phyloP scores from a whole-genome alignment of 2,329 filamentous ascomycete genomes.

The Epichloe gansuensis region DNA sequence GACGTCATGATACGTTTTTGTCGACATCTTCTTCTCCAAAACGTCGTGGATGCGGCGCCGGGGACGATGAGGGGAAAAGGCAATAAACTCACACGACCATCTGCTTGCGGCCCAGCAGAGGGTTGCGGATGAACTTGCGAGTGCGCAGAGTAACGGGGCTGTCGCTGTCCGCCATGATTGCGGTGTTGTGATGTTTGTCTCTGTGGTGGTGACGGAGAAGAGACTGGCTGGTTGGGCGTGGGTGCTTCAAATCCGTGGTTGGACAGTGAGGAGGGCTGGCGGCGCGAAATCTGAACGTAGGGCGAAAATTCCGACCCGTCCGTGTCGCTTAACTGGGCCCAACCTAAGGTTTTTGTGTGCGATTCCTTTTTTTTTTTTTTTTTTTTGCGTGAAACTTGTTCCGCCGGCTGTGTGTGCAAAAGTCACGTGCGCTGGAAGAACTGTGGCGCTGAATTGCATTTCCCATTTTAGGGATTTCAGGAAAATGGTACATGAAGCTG shows the following conservation, averaged over 20 bases:
- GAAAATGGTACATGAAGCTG: not conserved
- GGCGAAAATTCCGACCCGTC: constrained; percentile 24
- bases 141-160: constrained; percentile 77
- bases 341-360: constrained; percentile 27
- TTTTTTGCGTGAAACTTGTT: not conserved
- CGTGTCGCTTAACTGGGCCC: constrained; percentile 32
- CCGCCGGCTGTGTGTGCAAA: not conserved
- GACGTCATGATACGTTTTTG: not conserved
- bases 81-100: constrained; percentile 85
- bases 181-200: constrained; percentile 29
- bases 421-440: not conserved
- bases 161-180: constrained; percentile 81
- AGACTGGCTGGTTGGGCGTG: constrained; percentile 16
- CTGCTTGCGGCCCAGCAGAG: constrained; percentile 96
- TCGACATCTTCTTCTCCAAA: constrained; percentile 2
- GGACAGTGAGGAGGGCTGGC: constrained; percentile 15
- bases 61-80: not conserved
- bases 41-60: not conserved
- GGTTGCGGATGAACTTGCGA: constrained; percentile 99
- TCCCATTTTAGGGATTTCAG: not conserved
- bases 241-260: constrained; percentile 18
- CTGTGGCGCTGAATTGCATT: not conserved
- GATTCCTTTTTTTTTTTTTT: not conserved
- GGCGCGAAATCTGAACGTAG: constrained; percentile 15
- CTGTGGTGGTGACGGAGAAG: constrained; percentile 20